Evolutionary conservation across 371 early-diverging fungal genomes (phyloP).

Genomic region (Mortierella sp.): DNA sequence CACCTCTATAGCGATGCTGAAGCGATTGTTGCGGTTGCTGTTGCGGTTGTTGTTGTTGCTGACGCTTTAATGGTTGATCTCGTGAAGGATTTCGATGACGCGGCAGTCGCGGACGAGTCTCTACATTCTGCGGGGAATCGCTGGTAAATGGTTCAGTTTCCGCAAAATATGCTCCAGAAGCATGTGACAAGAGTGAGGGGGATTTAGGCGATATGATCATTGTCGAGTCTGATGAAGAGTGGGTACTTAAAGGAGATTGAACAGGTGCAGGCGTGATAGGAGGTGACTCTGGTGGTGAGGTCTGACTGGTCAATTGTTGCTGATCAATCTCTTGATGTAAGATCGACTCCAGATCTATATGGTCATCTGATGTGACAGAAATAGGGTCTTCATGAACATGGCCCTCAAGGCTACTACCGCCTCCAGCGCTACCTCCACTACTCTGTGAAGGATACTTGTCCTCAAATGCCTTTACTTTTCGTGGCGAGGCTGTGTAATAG

Average conservation of each 20-base stretch:
- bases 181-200: background rate
- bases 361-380: background rate
- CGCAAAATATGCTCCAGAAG: constrained; percentile 1
- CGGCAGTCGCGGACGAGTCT: background rate
- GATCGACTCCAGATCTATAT: background rate
- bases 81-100: background rate
- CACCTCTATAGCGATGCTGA: background rate
- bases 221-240: background rate
- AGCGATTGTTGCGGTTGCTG: background rate
- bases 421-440: background rate
- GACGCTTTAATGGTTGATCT: background rate
- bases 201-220: background rate
- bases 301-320: background rate
- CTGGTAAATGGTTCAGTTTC: background rate
- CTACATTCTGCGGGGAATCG: background rate
- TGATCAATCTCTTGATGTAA: background rate
- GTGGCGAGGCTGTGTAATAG: constrained; percentile 20
- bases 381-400: background rate
- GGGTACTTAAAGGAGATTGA: background rate
- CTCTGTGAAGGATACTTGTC: constrained; percentile 17
- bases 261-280: background rate
- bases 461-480: constrained; percentile 14
- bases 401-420: background rate
- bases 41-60: background rate
- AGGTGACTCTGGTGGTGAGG: background rate